Conservation (phyloP, 352 stramenopile genomes). For the Globisporangium spiculum region DNA sequence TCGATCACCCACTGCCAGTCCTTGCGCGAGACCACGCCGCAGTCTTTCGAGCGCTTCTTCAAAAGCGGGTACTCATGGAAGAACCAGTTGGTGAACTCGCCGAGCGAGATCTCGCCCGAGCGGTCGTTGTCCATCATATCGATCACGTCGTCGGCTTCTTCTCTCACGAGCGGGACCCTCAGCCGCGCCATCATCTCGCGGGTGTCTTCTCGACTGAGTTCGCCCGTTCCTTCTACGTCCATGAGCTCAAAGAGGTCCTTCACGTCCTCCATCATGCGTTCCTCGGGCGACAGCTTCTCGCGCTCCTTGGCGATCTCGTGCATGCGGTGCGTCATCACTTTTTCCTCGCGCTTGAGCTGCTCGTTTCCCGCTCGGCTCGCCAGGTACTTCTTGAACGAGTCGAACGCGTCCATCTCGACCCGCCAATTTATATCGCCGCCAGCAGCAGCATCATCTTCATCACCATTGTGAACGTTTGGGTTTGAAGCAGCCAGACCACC, state of each 20-base stretch:
- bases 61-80: constrained; percentile 53
- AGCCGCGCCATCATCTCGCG: constrained; percentile 50
- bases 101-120: constrained; percentile 61
- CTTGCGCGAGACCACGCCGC: constrained; percentile 42
- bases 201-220: constrained; percentile 45
- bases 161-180: constrained; percentile 49
- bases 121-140: constrained; percentile 81
- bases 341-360: constrained; percentile 52
- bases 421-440: constrained; percentile 25
- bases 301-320: constrained; percentile 40
- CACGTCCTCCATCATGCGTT: constrained; percentile 50
- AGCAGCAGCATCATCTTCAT: neutral
- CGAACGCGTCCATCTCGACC: constrained; percentile 55
- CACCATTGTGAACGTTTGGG: neutral
- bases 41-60: constrained; percentile 47
- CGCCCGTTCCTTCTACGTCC: constrained; percentile 44
- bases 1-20: constrained; percentile 71
- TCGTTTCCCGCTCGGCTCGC: constrained; percentile 42
- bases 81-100: constrained; percentile 70
- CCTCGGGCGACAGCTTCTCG: constrained; percentile 29
- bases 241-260: constrained; percentile 72
- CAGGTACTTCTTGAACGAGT: constrained; percentile 54
- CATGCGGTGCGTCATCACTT: constrained; percentile 33
- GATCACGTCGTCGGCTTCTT: constrained; percentile 63
- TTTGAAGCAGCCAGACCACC: constrained; percentile 20